phyloP scores from a whole-genome alignment of 2,329 filamentous ascomycete species.

The Fusarium oxysporum region DNA sequence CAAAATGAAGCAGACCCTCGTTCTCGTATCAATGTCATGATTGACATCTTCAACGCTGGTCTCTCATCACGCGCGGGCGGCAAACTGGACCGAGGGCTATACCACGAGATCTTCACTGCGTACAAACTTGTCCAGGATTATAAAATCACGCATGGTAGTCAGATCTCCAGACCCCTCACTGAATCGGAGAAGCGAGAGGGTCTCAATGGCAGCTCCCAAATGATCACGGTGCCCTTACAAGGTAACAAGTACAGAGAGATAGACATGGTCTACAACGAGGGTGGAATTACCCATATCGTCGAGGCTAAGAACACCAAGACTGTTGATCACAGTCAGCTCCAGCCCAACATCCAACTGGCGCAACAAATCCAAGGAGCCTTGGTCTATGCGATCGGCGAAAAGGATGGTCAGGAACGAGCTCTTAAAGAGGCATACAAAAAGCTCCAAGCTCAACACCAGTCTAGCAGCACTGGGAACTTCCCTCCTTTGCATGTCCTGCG shows the following conservation, averaged over 20 bases:
- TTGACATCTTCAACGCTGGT: background rate
- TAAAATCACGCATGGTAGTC: background rate
- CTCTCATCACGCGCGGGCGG: background rate
- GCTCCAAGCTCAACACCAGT: background rate
- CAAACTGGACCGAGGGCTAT: background rate
- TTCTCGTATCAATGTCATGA: background rate
- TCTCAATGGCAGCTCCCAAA: fast-evolving
- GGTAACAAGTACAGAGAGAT: background rate
- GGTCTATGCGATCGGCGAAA: background rate
- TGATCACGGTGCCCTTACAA: background rate
- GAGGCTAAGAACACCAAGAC: background rate
- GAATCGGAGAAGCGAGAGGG: fast-evolving
- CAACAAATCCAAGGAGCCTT: fast-evolving
- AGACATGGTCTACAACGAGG: background rate
- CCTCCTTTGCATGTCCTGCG: fast-evolving
- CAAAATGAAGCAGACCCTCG: background rate
- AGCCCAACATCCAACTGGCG: fast-evolving
- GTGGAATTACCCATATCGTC: background rate
- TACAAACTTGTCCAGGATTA: background rate
- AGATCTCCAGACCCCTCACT: background rate
- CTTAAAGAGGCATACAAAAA: background rate
- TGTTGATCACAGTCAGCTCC: background rate
- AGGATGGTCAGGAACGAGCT: background rate
- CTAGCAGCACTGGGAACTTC: background rate
- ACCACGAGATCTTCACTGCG: background rate